Base-by-base conservation (phyloP, 345 rosid species). In the Gossypium arboreum region DNA sequence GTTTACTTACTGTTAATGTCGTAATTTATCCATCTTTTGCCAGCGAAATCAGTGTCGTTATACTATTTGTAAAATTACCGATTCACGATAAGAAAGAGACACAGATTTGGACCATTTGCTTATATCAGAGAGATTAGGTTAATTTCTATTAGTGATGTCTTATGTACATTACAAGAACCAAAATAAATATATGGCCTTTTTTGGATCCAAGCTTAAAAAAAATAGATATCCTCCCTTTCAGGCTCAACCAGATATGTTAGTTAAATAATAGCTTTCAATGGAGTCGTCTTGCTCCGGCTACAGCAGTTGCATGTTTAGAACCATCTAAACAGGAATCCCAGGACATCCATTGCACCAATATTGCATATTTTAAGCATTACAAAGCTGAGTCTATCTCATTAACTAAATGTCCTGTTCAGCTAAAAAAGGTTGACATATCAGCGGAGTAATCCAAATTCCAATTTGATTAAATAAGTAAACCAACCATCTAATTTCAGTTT, bases 21-120 rank as follows among this genome's bases (percentile, higher is more conserved):
- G 18, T 47, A 45, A 22, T 48, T 68, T 68, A 68, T 67, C 72
- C 2, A 43, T 66, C 71, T 66, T 66, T 44, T 66, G 71, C n/a
- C 34, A 3, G 27, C 45, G 71, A 18, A 66, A 43, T 66, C 71
- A 41, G 18, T 43, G 18, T 67, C 34, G 45, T 45, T 63, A 63
- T 39, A 17, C 68, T 63, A 63, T 17, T 39, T 63, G 48, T 3
- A 34, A 34, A 39, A 34, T 9, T 39, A 39, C 8, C n/a, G n/a
- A 64, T 39, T 50, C 50, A 41, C 50, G 15, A 9, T 9, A 8
- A 41, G 25, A n/a, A n/a, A 34, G 2, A 41, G 68, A 9, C 13
- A 15, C 12, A 2, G 45, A 41, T 39, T 41, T 64, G 25, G 51
- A 64, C 50, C 69, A n/a, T 64, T 4, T 64, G 69, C 69, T 9